phyloP scores from a whole-genome alignment of 2,329 filamentous ascomycete species.

The Calonectria pteridis region DNA sequence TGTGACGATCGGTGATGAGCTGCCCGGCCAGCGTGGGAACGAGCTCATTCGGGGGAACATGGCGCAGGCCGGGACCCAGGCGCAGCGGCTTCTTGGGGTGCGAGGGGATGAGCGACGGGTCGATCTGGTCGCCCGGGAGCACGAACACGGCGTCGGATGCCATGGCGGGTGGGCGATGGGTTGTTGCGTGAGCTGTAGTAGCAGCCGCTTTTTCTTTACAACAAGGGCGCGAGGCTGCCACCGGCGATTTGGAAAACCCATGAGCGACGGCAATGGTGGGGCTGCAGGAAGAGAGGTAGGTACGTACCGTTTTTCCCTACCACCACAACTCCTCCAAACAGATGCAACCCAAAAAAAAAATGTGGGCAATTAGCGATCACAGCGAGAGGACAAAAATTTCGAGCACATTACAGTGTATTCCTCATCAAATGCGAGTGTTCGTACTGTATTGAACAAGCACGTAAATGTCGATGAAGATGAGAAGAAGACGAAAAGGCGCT shows the following conservation, averaged over 20 bases:
- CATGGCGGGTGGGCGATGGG: no score
- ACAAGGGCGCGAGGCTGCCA: background rate
- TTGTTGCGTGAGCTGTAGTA: no score
- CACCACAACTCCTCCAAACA: background rate
- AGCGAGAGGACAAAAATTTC: background rate
- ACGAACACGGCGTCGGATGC: slow-evolving; percentile 72
- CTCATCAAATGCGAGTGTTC: background rate
- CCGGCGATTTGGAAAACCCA: slow-evolving; percentile 17
- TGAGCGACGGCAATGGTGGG: slow-evolving; percentile 25
- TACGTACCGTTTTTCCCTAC: slow-evolving; percentile 37
- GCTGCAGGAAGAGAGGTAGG: background rate
- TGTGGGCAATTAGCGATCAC: slow-evolving; percentile 38
- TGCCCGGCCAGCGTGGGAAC: slow-evolving; percentile 76
- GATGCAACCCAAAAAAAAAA: slow-evolving; percentile 31
- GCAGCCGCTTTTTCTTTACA: slow-evolving; percentile 18
- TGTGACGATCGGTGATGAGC: slow-evolving; percentile 75
- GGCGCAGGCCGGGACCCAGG: slow-evolving; percentile 85
- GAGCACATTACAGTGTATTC: background rate
- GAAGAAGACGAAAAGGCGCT: background rate
- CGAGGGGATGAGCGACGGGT: slow-evolving; percentile 74
- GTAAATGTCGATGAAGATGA: background rate
- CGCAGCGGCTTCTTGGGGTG: slow-evolving; percentile 79
- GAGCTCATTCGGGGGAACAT: slow-evolving; percentile 82
- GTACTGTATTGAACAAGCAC: background rate
- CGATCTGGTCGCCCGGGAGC: slow-evolving; percentile 84